These are phyloP conservation scores for Trametes sanguinea DNA, from an alignment of 768 basidiomycete genomes.

Conservation along the genomic window DNA sequence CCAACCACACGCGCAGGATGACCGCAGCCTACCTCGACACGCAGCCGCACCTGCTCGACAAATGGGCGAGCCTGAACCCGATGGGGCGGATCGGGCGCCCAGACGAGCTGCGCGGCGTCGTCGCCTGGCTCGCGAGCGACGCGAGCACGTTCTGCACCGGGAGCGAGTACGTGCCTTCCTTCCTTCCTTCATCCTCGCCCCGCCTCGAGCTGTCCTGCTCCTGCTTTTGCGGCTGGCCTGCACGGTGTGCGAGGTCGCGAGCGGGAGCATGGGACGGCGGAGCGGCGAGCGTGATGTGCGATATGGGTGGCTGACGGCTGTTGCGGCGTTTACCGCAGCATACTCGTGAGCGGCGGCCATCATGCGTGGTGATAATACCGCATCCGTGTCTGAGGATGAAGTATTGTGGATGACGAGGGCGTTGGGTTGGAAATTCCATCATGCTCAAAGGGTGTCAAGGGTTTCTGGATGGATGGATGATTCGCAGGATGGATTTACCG, in stretches of 20 bases:
- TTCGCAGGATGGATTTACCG: too few relatives aligned
- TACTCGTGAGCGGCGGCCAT: slow-evolving; percentile 63
- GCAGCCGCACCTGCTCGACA: slow-evolving; percentile 60
- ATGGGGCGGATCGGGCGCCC: slow-evolving; percentile 69
- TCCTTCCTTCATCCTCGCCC: background rate
- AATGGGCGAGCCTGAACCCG: slow-evolving; percentile 72
- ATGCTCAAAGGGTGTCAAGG: background rate
- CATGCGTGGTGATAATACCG: slow-evolving; percentile 52
- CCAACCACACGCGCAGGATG: slow-evolving; percentile 49
- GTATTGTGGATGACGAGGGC: background rate
- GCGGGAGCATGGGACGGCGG: too few relatives aligned
- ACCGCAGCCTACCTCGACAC: slow-evolving; percentile 70
- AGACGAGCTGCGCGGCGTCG: slow-evolving; percentile 73
- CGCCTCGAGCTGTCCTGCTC: background rate
- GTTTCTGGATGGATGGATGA: too few relatives aligned
- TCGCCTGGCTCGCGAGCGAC: slow-evolving; percentile 72
- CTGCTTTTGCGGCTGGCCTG: background rate
- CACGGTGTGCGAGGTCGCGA: too few relatives aligned
- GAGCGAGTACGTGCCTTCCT: slow-evolving; percentile 65
- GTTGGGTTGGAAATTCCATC: too few relatives aligned
- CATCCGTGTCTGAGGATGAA: background rate
- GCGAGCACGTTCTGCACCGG: slow-evolving; percentile 80
- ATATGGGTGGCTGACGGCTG: slow-evolving; percentile 10
- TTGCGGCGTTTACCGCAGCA: slow-evolving; percentile 40
- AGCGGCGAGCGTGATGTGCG: background rate